Base-by-base conservation (phyloP, 331 rosid species). In the Stylosanthes scabra region DNA sequence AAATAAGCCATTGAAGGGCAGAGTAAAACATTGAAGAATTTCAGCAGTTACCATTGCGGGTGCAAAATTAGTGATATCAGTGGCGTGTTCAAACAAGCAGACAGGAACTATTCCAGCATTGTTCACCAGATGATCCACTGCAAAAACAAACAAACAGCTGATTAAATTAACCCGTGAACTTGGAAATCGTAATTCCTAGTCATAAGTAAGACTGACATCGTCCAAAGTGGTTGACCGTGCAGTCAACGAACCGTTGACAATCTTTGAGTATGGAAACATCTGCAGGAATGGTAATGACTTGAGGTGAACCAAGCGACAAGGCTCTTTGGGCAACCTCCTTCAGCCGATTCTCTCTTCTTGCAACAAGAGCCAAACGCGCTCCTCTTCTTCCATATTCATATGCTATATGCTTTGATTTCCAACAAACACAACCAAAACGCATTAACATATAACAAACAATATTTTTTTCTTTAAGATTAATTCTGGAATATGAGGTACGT, bases 111-210 rank as follows among this genome's bases (percentile, higher is more conserved):
- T 44, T 73, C 86, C 86, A 47, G 90, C 92, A 77, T 83, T 83
- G 83, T 78, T 85, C 68, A 85, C 89, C 45, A 88, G 78, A 74
- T 85, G 86, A 81, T 88, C 90, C 82, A 83, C 86, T 73, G 56
- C 57, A 61, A 72, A 58, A n/a, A n/a, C n/a, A n/a, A 40, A 41
- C 46, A 68, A 2, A 55, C 59, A 20, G 54, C 29, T 41, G 31
- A 11, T 8, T 25, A 78, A 47, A 56, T 49, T 59, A 58, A 40
- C 34, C 12, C 50, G 8, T 49, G 8, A 72, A 11, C 74, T 14
- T 28, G 3, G 8, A 59, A 59, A 47, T 49, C 66, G 5, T 31
- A 68, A n/a, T 60, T 62, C 66, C 11, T 31, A 68, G 9, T 60
- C 63, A 39, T 12, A 29, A 9, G 3, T 9, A 9, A 5, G 9